phyloP scores from a whole-genome alignment of 495 filamentous ascomycete species.

The Rostrohypoxylon terebratum region DNA sequence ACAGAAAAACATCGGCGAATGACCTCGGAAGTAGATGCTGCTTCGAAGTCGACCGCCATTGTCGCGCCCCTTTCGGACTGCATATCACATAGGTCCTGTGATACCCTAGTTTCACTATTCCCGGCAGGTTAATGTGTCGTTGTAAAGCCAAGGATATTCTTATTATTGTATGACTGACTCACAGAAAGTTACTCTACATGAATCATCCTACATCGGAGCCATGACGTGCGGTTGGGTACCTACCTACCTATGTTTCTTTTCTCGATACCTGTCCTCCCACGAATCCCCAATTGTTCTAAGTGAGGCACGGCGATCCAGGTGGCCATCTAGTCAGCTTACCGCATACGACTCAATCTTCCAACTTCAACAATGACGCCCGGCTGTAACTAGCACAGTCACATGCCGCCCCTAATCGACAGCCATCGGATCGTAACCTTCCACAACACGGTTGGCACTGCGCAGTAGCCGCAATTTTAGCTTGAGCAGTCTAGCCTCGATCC shows the following conservation, averaged over 20 bases:
- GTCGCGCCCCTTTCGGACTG: conserved; percentile 22
- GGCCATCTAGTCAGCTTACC: conserved; percentile 44
- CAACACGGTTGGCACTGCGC: conserved; percentile 26
- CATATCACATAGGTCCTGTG: conserved; percentile 25
- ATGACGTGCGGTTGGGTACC: conserved; percentile 13
- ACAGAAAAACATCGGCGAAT: conserved; percentile 3
- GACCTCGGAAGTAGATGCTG: background rate
- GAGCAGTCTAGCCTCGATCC: conserved; percentile 20
- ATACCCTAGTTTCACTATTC: conserved; percentile 14
- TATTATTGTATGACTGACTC: conserved; percentile 37
- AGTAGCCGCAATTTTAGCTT: conserved; percentile 30
- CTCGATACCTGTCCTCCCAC: conserved; percentile 16
- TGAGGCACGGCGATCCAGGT: conserved; percentile 35
- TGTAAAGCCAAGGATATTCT: conserved; percentile 25
- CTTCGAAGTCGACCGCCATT: conserved; percentile 6
- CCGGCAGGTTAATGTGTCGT: conserved; percentile 14
- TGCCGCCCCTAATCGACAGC: conserved; percentile 29
- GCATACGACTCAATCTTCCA: conserved; percentile 35
- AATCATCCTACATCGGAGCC: conserved; percentile 33
- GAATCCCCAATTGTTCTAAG: conserved; percentile 8
- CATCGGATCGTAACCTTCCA: conserved; percentile 44
- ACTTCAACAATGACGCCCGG: conserved; percentile 24
- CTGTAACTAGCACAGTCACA: conserved; percentile 33
- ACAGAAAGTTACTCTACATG: conserved; percentile 23
- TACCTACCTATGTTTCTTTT: conserved; percentile 21